Percentiles rank a stretch among this genome's conserved stretches.
Conservation (phyloP, 768 basidiomycete genomes). For the Gyrodon lividus region DNA sequence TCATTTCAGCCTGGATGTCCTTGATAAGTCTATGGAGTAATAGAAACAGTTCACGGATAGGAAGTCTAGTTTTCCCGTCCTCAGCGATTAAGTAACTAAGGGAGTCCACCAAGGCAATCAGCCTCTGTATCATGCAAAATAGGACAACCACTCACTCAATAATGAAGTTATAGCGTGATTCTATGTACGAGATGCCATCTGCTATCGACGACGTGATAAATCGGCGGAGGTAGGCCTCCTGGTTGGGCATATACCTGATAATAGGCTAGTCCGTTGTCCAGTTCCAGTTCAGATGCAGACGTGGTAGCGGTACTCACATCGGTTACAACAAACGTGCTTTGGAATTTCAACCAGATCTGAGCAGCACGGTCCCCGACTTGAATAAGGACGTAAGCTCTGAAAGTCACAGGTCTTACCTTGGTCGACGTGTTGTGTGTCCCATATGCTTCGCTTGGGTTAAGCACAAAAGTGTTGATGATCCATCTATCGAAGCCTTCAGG, state of each 20-base stretch:
- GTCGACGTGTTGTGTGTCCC: constrained; percentile 41
- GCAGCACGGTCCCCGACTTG: neutral
- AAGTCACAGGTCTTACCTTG: constrained; percentile 29
- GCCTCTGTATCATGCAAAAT: neutral
- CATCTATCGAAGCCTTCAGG: constrained; percentile 42
- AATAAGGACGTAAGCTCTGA: neutral
- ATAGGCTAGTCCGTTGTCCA: constrained; percentile 21
- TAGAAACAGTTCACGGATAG: constrained; percentile 36
- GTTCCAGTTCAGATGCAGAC: no score
- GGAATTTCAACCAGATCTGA: constrained; percentile 25
- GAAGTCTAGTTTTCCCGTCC: constrained; percentile 37
- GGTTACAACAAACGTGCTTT: constrained; percentile 16
- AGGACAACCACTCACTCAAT: constrained; percentile 29
- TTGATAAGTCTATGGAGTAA: constrained; percentile 36
- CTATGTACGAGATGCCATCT: constrained; percentile 47
- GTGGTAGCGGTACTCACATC: constrained; percentile 17
- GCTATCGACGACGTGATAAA: constrained; percentile 41
- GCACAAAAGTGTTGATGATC: constrained; percentile 37
- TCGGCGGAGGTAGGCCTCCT: constrained; percentile 17
- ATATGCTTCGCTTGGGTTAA: constrained; percentile 45
- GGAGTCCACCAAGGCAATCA: neutral
- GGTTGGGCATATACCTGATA: constrained; percentile 25
- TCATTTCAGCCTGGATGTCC: constrained; percentile 35
- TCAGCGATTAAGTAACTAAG: constrained; percentile 42
- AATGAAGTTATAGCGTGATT: constrained; percentile 41